Evolutionary conservation across 257 asterid genomes (phyloP), one percentile per base, ranked within the genome.

Genomic region (Misopates orontium): DNA sequence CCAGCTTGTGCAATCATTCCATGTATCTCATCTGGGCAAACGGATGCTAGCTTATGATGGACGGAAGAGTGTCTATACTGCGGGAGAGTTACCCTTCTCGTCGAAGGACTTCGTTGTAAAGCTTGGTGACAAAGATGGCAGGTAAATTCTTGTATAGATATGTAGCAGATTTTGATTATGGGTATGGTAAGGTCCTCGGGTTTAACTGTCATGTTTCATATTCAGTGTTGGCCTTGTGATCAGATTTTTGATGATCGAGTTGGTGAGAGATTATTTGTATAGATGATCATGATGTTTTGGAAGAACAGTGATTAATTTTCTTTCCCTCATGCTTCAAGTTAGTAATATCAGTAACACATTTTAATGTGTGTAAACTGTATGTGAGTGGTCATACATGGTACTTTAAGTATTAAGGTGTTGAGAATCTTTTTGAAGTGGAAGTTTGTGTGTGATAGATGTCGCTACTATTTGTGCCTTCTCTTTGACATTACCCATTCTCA

Each of bases 41-140:
- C 45, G 73, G n/a, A 23, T 0, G 57, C 24, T 92, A 1, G 98
- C 95, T 0, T 92, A 85, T 48, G 98, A 92, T 62, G 97, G 98
- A 0, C 32, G 90, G 2, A 92, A 89, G 36, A 85, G 89, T 68
- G 87, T 72, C 28, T 92, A 87, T 44, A 64, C 88, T 24, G 97
- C 96, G 0, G 96, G 96, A 1, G 50, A 66, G 5, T 60, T 92
- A 69, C 97, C 98, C 0, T 92, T 92, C 40, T 0, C 22, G 0
- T 84, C 94, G 0, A 84, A 84, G 70, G 97, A 89, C 25, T 92
- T 92, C 42, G 77, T 67, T 2, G 67, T 92, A 17, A 78, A 57
- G 66, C 84, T 87, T 10, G 48, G 5, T 8, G 85, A 78, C 19
- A 25, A 63, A 7, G 73, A 75, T 48, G 64, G 60, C 13, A 77